A percentile compares a stretch with the other conserved stretches of the same genome.
Conservation (phyloP, 495 filamentous ascomycete species). For the Aspergillus sparsus region DNA sequence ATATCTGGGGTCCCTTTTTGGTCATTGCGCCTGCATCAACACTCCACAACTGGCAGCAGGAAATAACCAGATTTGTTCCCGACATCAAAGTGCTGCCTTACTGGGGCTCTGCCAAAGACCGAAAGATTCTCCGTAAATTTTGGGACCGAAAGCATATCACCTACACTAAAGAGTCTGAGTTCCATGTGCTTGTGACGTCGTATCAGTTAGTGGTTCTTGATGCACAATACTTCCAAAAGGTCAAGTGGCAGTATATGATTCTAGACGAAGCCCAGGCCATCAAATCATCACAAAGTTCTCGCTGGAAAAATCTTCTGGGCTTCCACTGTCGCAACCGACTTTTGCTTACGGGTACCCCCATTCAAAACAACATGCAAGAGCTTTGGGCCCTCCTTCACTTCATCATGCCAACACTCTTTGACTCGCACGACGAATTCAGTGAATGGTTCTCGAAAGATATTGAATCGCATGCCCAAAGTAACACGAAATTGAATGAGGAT, state of each 20-base stretch:
- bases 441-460: slow-evolving; percentile 99
- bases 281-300: slow-evolving; percentile 93
- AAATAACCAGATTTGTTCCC: slow-evolving; percentile 92
- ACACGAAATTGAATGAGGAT: slow-evolving; percentile 97
- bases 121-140: slow-evolving; percentile 95
- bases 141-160: slow-evolving; percentile 98
- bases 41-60: slow-evolving; percentile 98
- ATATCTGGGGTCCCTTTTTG: slow-evolving; percentile 97
- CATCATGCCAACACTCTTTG: slow-evolving; percentile 98
- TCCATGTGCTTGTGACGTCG: slow-evolving; percentile 95
- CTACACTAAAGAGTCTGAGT: slow-evolving; percentile 87
- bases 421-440: slow-evolving; percentile 98
- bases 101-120: slow-evolving; percentile 92
- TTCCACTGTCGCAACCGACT: slow-evolving; percentile 96
- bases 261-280: slow-evolving; percentile 98
- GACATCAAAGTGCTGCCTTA: slow-evolving; percentile 93
- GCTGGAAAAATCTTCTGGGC: slow-evolving; percentile 92
- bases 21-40: slow-evolving; percentile 97
- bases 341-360: slow-evolving; percentile 92
- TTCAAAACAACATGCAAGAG: slow-evolving; percentile 99
- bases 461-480: slow-evolving; percentile 96
- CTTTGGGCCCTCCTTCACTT: slow-evolving; percentile 97
- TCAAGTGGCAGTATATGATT: slow-evolving; percentile 99
- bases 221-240: slow-evolving; percentile 95
- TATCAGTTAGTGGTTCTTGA: slow-evolving; percentile 97